A percentile compares a stretch with the other conserved stretches of the same genome.
phyloP scores from a whole-genome alignment of 1,284 basidiomycete species.

The Porodaedalea pini region DNA sequence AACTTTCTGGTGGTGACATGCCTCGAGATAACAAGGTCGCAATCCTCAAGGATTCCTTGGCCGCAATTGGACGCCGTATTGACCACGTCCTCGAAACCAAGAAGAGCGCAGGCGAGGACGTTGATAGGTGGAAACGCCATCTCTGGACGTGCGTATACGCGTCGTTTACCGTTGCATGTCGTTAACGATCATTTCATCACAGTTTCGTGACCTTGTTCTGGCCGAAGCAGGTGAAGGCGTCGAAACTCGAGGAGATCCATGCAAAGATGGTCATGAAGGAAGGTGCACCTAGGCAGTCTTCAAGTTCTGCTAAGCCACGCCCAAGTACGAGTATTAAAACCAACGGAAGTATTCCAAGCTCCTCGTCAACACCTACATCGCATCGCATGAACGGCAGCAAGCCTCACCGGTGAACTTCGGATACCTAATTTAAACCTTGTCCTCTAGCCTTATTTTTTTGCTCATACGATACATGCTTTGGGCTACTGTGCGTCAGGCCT shows the following conservation, averaged over 20 bases:
- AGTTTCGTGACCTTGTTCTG: conserved; percentile 95
- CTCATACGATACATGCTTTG: neutral
- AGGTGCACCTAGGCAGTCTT: conserved; percentile 47
- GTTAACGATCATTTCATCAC: conserved; percentile 21
- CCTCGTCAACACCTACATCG: conserved; percentile 31
- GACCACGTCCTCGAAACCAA: conserved; percentile 80
- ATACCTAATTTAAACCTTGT: neutral
- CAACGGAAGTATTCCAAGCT: conserved; percentile 33
- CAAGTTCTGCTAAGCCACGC: conserved; percentile 47
- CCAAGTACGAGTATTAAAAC: conserved; percentile 45
- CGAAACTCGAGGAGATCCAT: conserved; percentile 88
- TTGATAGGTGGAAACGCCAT: conserved; percentile 87
- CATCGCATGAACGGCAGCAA: conserved; percentile 47
- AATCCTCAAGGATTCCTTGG: conserved; percentile 92
- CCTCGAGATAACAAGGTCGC: conserved; percentile 93
- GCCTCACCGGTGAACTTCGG: conserved; percentile 42
- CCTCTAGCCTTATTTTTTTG: neutral
- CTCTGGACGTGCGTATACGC: conserved; percentile 82
- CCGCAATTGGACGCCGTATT: conserved; percentile 91
- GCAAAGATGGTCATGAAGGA: conserved; percentile 91
- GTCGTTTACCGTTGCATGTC: conserved; percentile 2
- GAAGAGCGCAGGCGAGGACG: conserved; percentile 71
- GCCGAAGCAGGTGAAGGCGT: conserved; percentile 94
- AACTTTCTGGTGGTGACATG: conserved; percentile 88
- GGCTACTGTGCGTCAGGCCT: neutral